Percentiles rank a stretch among this genome's conserved stretches.
Evolutionary conservation across 305 asterid species (phyloP).

Genomic region (Solanum hybrid): DNA sequence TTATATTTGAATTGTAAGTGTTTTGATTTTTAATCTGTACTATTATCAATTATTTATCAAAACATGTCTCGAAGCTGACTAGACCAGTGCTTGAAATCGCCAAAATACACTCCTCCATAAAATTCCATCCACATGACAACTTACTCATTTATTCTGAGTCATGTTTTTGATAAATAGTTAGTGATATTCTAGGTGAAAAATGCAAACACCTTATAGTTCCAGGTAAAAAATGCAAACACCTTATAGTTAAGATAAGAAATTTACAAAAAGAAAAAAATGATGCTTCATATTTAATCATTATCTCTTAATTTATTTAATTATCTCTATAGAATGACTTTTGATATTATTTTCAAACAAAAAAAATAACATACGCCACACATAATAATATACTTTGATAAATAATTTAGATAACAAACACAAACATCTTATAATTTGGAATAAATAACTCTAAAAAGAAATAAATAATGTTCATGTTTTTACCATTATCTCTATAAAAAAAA

Average conservation of each 20-base stretch:
- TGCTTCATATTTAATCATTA: neutral
- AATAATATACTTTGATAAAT: too few species aligned
- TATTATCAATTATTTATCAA: too few species aligned
- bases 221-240: neutral
- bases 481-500: neutral
- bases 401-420: neutral
- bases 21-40: too few species aligned
- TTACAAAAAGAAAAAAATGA: neutral
- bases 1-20: too few species aligned
- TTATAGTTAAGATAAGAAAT: too few species aligned
- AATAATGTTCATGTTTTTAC: neutral
- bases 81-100: neutral
- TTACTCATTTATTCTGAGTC: neutral
- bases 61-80: too few species aligned
- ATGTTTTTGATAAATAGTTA: too few species aligned
- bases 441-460: neutral
- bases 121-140: neutral
- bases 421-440: neutral
- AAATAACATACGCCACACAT: neutral
- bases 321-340: neutral
- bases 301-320: neutral
- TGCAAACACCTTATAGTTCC: too few species aligned
- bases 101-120: neutral
- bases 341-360: neutral
- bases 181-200: neutral